Conservation (phyloP, 495 filamentous ascomycete genomes). For the Gamarada debralockiae region DNA sequence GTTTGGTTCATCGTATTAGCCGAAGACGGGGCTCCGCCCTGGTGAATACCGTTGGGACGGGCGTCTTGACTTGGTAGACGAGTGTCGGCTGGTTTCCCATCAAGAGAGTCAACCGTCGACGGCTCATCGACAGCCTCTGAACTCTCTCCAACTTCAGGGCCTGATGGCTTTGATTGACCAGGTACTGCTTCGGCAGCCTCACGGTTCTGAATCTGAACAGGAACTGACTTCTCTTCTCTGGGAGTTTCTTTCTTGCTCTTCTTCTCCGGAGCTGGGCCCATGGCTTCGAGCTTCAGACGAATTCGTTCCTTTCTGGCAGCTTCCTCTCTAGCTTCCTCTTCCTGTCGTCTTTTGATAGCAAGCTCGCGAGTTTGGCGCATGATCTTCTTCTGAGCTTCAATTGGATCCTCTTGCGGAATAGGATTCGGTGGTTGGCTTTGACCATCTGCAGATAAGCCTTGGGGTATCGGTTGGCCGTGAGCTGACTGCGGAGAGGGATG, state of each 20-base stretch:
- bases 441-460: slow-evolving; percentile 11
- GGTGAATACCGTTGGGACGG: slow-evolving; percentile 16
- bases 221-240: slow-evolving; percentile 35
- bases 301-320: slow-evolving; percentile 78
- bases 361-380: slow-evolving; percentile 80
- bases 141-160: slow-evolving; percentile 37
- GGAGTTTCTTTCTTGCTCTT: slow-evolving; percentile 45
- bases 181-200: slow-evolving; percentile 11
- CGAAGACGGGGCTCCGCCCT: background rate
- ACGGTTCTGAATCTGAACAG: slow-evolving; percentile 34
- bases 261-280: slow-evolving; percentile 64
- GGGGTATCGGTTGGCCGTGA: slow-evolving; percentile 27
- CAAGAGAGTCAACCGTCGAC: background rate
- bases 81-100: slow-evolving; percentile 14
- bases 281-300: slow-evolving; percentile 71
- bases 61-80: slow-evolving; percentile 5
- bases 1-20: background rate
- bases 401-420: slow-evolving; percentile 50
- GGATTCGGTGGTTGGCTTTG: slow-evolving; percentile 16
- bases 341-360: slow-evolving; percentile 71
- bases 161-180: slow-evolving; percentile 45
- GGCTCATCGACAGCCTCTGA: background rate
- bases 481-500: slow-evolving; percentile 39
- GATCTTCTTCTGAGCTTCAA: slow-evolving; percentile 67
- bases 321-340: slow-evolving; percentile 79